Percentiles rank a stretch among this genome's conserved stretches.
Conservation (phyloP, 2,329 filamentous ascomycete species). For the Xylariaceae sp. region DNA sequence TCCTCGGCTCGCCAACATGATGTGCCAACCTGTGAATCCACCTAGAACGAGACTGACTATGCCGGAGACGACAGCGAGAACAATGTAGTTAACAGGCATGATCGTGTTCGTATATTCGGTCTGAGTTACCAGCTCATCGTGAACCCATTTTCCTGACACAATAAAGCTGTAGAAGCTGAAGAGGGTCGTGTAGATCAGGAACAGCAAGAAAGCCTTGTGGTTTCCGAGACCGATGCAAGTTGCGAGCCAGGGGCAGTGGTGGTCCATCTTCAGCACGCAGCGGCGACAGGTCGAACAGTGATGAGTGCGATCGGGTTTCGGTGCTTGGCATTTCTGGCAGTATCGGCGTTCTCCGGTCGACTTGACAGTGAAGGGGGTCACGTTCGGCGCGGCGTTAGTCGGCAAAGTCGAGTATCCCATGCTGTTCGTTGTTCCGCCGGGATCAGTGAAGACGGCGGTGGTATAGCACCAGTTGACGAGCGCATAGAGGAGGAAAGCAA, state of each 20-base stretch:
- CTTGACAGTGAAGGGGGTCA: constrained; percentile 85
- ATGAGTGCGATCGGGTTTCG: constrained; percentile 92
- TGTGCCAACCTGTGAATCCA: constrained; percentile 88
- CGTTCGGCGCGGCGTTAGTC: constrained; percentile 55
- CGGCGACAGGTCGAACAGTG: constrained; percentile 93
- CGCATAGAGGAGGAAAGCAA: constrained; percentile 67
- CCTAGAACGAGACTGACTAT: constrained; percentile 87
- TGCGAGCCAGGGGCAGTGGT: constrained; percentile 97
- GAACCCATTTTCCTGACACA: constrained; percentile 77
- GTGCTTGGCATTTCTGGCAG: constrained; percentile 95
- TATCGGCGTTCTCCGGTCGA: constrained; percentile 79
- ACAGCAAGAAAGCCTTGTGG: constrained; percentile 92
- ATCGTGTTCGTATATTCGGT: constrained; percentile 67
- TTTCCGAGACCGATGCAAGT: constrained; percentile 92
- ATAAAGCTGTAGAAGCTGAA: constrained; percentile 80
- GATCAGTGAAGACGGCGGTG: constrained; percentile 85
- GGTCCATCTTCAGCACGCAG: constrained; percentile 98
- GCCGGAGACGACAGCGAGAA: constrained; percentile 78
- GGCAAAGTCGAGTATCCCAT: constrained; percentile 76
- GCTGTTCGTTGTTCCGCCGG: constrained; percentile 63
- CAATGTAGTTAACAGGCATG: constrained; percentile 84
- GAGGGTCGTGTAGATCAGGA: constrained; percentile 80
- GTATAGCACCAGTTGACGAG: constrained; percentile 88
- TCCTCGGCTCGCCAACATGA: constrained; percentile 70
- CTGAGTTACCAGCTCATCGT: constrained; percentile 71